These are phyloP conservation scores for Schizonepeta tenuifolia DNA, from an alignment of 257 asterid genomes.

Conservation along the genomic window DNA sequence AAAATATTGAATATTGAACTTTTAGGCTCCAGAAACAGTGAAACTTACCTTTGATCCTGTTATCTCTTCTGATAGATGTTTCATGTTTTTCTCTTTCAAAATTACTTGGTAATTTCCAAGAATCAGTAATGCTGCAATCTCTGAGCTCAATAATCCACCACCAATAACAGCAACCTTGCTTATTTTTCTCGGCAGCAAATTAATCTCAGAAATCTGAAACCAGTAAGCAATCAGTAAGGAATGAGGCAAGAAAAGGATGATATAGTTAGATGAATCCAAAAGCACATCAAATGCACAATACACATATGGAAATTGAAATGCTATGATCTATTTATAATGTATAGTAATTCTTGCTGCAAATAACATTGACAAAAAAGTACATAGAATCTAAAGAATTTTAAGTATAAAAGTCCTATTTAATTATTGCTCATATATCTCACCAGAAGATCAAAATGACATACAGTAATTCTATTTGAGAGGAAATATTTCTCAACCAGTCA, in stretches of 20 bases:
- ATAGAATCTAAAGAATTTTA: slow-evolving; percentile 9
- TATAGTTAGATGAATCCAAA: slow-evolving; percentile 15
- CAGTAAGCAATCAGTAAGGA: slow-evolving; percentile 20
- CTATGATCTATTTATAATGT: not conserved
- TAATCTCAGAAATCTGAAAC: slow-evolving; percentile 48
- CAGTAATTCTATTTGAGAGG: slow-evolving; percentile 22
- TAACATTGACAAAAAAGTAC: not conserved
- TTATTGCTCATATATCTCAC: not conserved
- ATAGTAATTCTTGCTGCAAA: slow-evolving; percentile 1
- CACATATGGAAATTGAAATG: not conserved
- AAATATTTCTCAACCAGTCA: slow-evolving; percentile 6
- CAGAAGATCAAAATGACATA: not conserved
- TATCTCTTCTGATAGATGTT: slow-evolving; percentile 35
- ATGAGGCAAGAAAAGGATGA: slow-evolving; percentile 16
- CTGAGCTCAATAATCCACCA: slow-evolving; percentile 56
- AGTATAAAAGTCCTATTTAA: slow-evolving; percentile 3
- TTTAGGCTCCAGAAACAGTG: slow-evolving; percentile 5
- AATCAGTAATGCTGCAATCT: slow-evolving; percentile 47
- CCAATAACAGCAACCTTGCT: slow-evolving; percentile 57
- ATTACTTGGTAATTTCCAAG: slow-evolving; percentile 46
- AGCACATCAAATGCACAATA: not conserved
- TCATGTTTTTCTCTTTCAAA: slow-evolving; percentile 46
- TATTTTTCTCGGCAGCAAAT: slow-evolving; percentile 51
- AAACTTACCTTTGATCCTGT: slow-evolving; percentile 36
- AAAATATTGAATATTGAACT: no score